Conservation (phyloP, 495 filamentous ascomycete species). For the Aspergillus incahuasiensis region DNA sequence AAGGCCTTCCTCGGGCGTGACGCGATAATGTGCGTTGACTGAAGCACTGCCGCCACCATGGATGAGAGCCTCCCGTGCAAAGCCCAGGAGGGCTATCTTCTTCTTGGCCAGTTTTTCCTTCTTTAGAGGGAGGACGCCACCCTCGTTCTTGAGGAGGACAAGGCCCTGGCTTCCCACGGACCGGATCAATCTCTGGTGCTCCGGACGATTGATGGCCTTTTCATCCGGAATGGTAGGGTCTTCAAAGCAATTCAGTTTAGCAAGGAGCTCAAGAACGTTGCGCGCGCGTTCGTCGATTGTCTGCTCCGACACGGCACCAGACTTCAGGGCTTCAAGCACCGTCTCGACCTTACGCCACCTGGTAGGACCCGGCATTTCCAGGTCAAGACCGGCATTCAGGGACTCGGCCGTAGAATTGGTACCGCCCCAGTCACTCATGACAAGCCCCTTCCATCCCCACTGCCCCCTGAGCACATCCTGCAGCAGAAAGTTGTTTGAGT, state of each 20-base stretch:
- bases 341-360: slow-evolving; percentile 20
- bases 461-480: slow-evolving; percentile 55
- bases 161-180: slow-evolving; percentile 3
- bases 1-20: slow-evolving; percentile 6
- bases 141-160: slow-evolving; percentile 6
- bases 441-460: slow-evolving; percentile 59
- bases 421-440: slow-evolving; percentile 66
- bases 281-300: slow-evolving; percentile 3
- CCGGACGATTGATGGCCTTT: neutral
- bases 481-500: slow-evolving; percentile 52
- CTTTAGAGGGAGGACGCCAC: neutral
- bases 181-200: slow-evolving; percentile 3
- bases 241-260: neutral
- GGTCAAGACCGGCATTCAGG: slow-evolving; percentile 55
- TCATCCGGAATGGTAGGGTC: neutral
- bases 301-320: neutral
- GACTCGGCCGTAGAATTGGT: slow-evolving; percentile 25
- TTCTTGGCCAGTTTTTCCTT: neutral
- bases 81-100: neutral
- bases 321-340: neutral
- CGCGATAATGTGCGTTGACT: slow-evolving; percentile 2
- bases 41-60: slow-evolving; percentile 7
- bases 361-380: slow-evolving; percentile 64
- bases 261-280: neutral
- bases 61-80: slow-evolving; percentile 4